Percentiles rank a stretch among this genome's conserved stretches.
These are phyloP conservation scores for Spongospora subterranea DNA, from an alignment of 208 protist genomes.

Conservation along the genomic window DNA sequence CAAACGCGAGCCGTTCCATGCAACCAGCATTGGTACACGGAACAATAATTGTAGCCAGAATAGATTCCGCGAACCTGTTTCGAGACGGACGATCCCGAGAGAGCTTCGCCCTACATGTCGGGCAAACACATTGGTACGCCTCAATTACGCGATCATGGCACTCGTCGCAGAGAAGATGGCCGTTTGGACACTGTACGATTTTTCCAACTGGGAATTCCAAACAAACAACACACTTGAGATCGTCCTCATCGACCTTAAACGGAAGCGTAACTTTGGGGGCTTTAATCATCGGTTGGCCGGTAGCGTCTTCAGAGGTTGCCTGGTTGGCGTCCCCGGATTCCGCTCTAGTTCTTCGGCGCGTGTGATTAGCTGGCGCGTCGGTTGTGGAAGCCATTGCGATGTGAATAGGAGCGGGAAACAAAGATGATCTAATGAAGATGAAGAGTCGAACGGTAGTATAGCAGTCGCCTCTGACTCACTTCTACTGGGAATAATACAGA, in stretches of 20 bases:
- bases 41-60: constrained; percentile 26
- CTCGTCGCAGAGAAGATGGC: constrained; percentile 36
- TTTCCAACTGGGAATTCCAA: constrained; percentile 35
- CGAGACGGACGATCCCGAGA: constrained; percentile 47
- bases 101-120: constrained; percentile 31
- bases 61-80: constrained; percentile 52
- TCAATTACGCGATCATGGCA: constrained; percentile 49
- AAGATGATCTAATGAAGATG: too few species aligned
- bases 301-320: too few species aligned
- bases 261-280: not conserved
- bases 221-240: constrained; percentile 67
- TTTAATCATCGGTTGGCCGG: too few species aligned
- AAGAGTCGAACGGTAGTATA: too few species aligned
- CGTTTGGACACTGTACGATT: constrained; percentile 56
- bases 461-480: too few species aligned
- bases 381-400: too few species aligned
- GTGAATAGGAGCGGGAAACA: too few species aligned
- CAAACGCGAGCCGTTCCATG: constrained; percentile 35
- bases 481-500: too few species aligned
- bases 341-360: too few species aligned
- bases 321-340: too few species aligned
- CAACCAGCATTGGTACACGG: constrained; percentile 43
- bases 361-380: too few species aligned
- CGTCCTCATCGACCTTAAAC: constrained; percentile 46
- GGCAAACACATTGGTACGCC: constrained; percentile 54